Evolutionary conservation across 345 rosid species (phyloP), one percentile per base, ranked within the genome.

Genomic region (Euphorbia peplus): DNA sequence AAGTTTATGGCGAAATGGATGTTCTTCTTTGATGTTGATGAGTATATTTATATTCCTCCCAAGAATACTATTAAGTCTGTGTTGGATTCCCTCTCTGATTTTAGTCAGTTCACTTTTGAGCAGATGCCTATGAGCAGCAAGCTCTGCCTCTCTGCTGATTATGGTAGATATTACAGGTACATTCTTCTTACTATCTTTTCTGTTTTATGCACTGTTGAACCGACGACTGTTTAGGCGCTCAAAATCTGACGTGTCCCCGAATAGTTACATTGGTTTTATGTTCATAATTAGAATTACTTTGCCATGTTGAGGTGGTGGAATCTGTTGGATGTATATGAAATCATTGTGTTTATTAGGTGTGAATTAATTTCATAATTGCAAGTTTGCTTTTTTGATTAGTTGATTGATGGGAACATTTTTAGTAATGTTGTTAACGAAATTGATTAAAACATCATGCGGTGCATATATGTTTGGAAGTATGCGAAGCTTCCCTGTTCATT

Each of bases 11-110:
- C 97, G 0, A 87, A 83, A 76, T 93, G 98, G 98, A 87, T 90
- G 74, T 90, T 92, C 84, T 92, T 92, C 86, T 92, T 88, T 51
- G 98, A 92, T 62, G 85, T 90, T 26, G 97, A 93, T 72, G 98
- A 93, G 80, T 93, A 62, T 56, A 73, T 93, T 37, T 84, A 85
- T 62, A 84, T 89, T 29, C 84, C 88, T 0, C 81, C 85, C 5
- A 79, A 82, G 80, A 81, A 57, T 32, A 87, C 86, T 21, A 75
- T 93, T 22, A 70, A 71, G 58, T 72, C 90, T 21, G 91, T 87
- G 47, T 60, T 90, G 76, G 86, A 87, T 80, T 84, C 90, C 12
- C 84, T 90, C 63, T 70, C 85, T 24, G 84, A 25, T 25, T 87
- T 83, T 70, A 65, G 77, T 48, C 97, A 93, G 76, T 75, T 93